Conservation (phyloP, 2,329 filamentous ascomycete species). For the Amauroascus niger region DNA sequence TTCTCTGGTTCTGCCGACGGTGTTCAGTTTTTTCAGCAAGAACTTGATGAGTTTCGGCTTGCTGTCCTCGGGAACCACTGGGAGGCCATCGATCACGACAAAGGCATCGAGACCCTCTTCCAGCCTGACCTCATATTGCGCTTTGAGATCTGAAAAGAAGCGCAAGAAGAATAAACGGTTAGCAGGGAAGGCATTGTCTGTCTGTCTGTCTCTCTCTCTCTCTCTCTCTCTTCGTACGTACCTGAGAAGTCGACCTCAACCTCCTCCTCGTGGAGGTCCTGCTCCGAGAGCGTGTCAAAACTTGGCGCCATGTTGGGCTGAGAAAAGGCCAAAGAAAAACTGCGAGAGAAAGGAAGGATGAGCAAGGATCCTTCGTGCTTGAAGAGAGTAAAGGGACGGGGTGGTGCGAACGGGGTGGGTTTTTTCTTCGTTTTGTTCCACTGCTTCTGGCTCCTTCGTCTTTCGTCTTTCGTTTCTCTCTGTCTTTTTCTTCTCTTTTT, state of each 20-base stretch:
- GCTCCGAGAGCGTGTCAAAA: slow-evolving; percentile 85
- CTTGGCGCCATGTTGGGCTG: slow-evolving; percentile 71
- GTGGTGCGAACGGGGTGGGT: too few relatives aligned
- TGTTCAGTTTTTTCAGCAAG: slow-evolving; percentile 81
- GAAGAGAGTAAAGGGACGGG: too few relatives aligned
- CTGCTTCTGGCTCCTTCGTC: not conserved
- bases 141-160: slow-evolving; percentile 59
- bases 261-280: slow-evolving; percentile 82
- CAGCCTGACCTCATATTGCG: slow-evolving; percentile 90
- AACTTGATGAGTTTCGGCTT: slow-evolving; percentile 95
- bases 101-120: slow-evolving; percentile 96
- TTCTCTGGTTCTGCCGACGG: slow-evolving; percentile 73
- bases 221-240: slow-evolving; percentile 25
- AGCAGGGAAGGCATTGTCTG: slow-evolving; percentile 18
- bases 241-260: slow-evolving; percentile 86
- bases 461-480: not conserved
- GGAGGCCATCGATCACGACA: slow-evolving; percentile 89
- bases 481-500: too few relatives aligned
- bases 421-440: not conserved
- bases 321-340: not conserved
- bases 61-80: slow-evolving; percentile 77
- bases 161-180: slow-evolving; percentile 14
- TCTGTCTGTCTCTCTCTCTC: not conserved
- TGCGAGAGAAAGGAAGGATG: too few relatives aligned
- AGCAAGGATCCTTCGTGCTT: too few relatives aligned